phyloP scores from a whole-genome alignment of 139 green algal species.

The Closterium sp. region DNA sequence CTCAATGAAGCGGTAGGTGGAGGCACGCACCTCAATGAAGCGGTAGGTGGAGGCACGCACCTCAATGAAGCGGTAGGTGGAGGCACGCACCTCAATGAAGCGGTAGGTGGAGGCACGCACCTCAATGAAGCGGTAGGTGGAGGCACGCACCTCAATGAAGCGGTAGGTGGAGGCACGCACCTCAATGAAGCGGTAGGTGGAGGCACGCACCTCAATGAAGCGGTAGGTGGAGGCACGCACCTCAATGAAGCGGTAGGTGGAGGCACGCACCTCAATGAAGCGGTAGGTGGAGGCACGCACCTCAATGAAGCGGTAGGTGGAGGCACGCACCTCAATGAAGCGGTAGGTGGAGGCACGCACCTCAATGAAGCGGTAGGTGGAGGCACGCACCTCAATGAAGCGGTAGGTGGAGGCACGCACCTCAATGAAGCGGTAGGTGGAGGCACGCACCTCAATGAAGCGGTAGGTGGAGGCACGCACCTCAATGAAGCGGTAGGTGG shows the following conservation, averaged over 20 bases:
- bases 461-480: not conserved
- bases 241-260: constrained; percentile 6
- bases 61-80: constrained; percentile 6
- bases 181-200: constrained; percentile 6
- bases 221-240: not conserved
- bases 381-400: too few species aligned
- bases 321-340: too few species aligned
- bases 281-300: not conserved
- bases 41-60: not conserved
- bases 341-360: not conserved
- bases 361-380: constrained; percentile 6
- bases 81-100: too few species aligned
- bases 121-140: constrained; percentile 6
- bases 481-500: constrained; percentile 6
- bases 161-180: not conserved
- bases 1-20: constrained; percentile 6
- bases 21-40: too few species aligned
- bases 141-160: too few species aligned
- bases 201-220: too few species aligned
- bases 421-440: constrained; percentile 6
- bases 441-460: too few species aligned
- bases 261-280: too few species aligned
- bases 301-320: constrained; percentile 6
- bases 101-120: not conserved
- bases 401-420: not conserved